These are phyloP conservation scores for Elaeagnus macrophylla DNA, from an alignment of 306 rosid genomes.

Conservation along the genomic window DNA sequence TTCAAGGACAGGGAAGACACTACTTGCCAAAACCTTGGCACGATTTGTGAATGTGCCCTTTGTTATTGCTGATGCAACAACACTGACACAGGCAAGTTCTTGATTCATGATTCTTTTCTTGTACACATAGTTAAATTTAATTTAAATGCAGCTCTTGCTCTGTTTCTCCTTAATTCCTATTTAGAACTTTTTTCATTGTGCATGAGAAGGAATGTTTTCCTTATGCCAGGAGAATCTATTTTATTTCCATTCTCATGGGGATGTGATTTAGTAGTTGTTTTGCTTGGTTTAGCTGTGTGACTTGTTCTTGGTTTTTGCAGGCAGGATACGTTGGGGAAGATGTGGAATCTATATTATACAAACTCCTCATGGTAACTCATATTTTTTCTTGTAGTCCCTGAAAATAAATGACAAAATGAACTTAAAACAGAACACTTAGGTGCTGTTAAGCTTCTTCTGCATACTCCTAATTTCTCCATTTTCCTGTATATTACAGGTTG, in stretches of 20 bases:
- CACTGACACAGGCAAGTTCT: conserved; percentile 89
- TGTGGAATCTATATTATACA: conserved; percentile 89
- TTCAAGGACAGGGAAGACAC: conserved; percentile 99
- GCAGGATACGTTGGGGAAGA: conserved; percentile 99
- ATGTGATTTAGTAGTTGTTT: conserved; percentile 1
- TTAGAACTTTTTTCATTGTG: too few species aligned
- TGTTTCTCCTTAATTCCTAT: too few species aligned
- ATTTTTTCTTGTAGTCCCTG: neutral
- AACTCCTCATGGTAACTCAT: conserved; percentile 69
- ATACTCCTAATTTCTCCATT: too few species aligned
- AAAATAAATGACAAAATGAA: neutral
- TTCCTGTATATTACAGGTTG: conserved; percentile 45
- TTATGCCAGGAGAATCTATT: neutral
- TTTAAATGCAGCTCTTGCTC: neutral
- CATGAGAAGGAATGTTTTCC: too few species aligned
- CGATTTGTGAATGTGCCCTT: conserved; percentile 95
- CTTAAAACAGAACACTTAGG: too few species aligned
- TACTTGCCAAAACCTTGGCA: conserved; percentile 99
- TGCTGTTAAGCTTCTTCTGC: too few species aligned
- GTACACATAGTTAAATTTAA: conserved; percentile 3
- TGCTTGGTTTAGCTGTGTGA: conserved; percentile 11
- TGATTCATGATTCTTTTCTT: conserved; percentile 17
- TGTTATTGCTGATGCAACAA: conserved; percentile 94
- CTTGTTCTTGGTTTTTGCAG: conserved; percentile 34
- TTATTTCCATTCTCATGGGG: neutral